Evolutionary conservation across 2,329 filamentous ascomycete genomes (phyloP), one percentile per base, ranked within the genome.

Genomic region (Fusarium drepaniforme): DNA sequence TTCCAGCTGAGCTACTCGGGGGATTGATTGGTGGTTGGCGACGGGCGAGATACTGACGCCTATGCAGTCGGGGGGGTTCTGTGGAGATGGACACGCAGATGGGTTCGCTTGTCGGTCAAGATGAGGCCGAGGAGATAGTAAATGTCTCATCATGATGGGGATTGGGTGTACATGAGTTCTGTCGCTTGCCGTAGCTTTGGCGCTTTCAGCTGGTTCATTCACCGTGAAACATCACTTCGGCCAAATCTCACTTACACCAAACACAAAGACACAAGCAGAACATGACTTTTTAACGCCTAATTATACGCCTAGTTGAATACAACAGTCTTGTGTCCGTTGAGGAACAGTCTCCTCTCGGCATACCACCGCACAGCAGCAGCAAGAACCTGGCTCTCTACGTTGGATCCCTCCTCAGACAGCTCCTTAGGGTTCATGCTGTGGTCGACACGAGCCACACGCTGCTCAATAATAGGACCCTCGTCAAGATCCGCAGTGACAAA

Each of bases 401-500:
- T 96, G 77, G 92, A 94, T 15, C 94, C 94, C 81, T 95, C 93
- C 78, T 94, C 92, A 3, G 94, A 93, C 80, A 96, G 83, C 81
- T 93, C 91, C 86, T 93, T 94, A 21, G 94, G 88, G 78, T 89
- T 92, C 90, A 95, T 90, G 75, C 87, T 89, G 83, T 97, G 94
- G 81, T 94, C 92, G 30, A 96, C 94, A 18, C 94, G 86, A 8
- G 92, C 89, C 64, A 96, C 91, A 66, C 93, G 89, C 88, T 97
- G 94, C 88, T 96, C 94, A 77, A 97, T 97, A 77, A 97, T 97
- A 13, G 94, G 94, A 3, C 94, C 94, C 86, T 97, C 94, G 80
- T 97, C 94, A 72, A 97, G 84, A 83, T 96, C 94, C 33, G 93
- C 93, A 2, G 94, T 97, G 75, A 96, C 94, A 78, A 96, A 96